phyloP scores from a whole-genome alignment of 1,284 basidiomycete species.

The Tremellales sp. region DNA sequence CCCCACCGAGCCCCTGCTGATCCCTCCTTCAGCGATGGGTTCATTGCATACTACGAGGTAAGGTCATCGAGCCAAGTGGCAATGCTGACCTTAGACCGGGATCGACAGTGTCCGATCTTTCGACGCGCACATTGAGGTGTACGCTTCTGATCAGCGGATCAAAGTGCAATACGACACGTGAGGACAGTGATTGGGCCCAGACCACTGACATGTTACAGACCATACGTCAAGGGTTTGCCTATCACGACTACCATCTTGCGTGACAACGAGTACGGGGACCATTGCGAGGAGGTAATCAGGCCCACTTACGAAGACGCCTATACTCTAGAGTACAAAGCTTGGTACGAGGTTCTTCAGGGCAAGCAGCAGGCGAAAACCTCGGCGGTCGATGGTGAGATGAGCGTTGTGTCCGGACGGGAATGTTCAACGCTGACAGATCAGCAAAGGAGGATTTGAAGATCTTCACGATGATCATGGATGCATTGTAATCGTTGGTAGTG shows the following conservation, averaged over 20 bases:
- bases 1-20: too few relatives aligned
- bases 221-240: slow-evolving; percentile 50
- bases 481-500: too few relatives aligned
- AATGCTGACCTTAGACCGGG: slow-evolving; percentile 27
- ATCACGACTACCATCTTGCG: slow-evolving; percentile 44
- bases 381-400: too few relatives aligned
- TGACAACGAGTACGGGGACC: slow-evolving; percentile 33
- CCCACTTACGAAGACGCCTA: slow-evolving; percentile 49
- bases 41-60: too few relatives aligned
- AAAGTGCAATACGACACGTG: slow-evolving; percentile 49
- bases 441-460: too few relatives aligned
- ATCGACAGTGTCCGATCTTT: slow-evolving; percentile 49
- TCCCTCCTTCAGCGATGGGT: too few relatives aligned
- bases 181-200: slow-evolving; percentile 8
- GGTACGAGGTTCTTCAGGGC: too few relatives aligned
- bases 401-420: too few relatives aligned
- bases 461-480: too few relatives aligned
- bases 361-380: too few relatives aligned
- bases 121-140: slow-evolving; percentile 51
- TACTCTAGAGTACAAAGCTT: slow-evolving; percentile 46
- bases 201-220: slow-evolving; percentile 16
- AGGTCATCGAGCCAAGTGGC: too few relatives aligned
- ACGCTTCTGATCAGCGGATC: slow-evolving; percentile 44
- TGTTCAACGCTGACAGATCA: too few relatives aligned
- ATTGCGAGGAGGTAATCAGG: slow-evolving; percentile 32